Evolutionary conservation across 345 rosid genomes (phyloP).

Genomic region (Fremontodendron californicum): DNA sequence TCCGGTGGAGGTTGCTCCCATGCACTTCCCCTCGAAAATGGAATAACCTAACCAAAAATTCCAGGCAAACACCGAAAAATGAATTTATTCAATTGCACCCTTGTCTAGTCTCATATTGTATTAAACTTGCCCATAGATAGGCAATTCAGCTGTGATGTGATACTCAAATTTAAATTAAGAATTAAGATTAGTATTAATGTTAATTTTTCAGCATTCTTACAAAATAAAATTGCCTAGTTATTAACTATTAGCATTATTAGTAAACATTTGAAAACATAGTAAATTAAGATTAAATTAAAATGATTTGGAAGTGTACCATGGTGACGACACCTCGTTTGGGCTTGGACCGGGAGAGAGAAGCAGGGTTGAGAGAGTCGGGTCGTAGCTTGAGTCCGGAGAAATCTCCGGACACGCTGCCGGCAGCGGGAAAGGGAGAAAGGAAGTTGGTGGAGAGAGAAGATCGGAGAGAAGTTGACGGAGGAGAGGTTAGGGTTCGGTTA

Average conservation of each 20-base stretch:
- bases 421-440: conserved; percentile 36
- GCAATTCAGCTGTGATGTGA: not conserved
- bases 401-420: conserved; percentile 48
- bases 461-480: conserved; percentile 24
- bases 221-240: not conserved
- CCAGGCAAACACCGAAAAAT: not conserved
- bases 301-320: conserved; percentile 39
- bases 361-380: conserved; percentile 42
- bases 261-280: not conserved
- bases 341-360: conserved; percentile 42
- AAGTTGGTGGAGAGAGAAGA: conserved; percentile 51
- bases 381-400: conserved; percentile 53
- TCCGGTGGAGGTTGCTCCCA: conserved; percentile 95
- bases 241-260: not conserved
- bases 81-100: not conserved
- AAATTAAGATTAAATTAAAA: conserved; percentile 2
- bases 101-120: not conserved
- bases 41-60: conserved; percentile 59
- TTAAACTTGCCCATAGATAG: not conserved
- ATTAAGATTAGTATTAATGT: not conserved
- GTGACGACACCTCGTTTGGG: conserved; percentile 68
- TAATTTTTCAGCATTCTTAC: not conserved
- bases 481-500: conserved; percentile 20
- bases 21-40: conserved; percentile 62
- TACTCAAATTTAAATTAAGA: not conserved